Percentiles rank a stretch among this genome's conserved stretches.
Evolutionary conservation across 306 rosid genomes (phyloP).

Genomic region (Crataegus laevigata): DNA sequence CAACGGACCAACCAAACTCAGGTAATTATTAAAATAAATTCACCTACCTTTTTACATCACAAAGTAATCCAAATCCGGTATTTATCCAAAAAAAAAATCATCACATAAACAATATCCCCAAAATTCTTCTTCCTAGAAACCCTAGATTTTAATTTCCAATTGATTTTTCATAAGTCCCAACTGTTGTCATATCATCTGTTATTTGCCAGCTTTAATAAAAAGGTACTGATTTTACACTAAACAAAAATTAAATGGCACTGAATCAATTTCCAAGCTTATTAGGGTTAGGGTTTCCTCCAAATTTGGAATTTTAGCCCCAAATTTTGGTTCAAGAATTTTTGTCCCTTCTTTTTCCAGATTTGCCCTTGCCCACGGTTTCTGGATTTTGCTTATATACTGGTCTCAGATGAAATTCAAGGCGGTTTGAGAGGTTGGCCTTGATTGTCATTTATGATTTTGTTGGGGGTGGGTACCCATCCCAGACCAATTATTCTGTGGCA

Average conservation of each 20-base stretch:
- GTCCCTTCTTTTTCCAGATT: conserved; percentile 21
- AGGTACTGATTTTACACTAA: conserved; percentile 5
- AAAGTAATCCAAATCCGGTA: neutral
- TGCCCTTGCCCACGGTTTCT: conserved; percentile 29
- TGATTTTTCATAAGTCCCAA: neutral
- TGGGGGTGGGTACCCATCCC: conserved; percentile 17
- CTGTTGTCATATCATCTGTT: neutral
- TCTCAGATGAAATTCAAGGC: conserved; percentile 2
- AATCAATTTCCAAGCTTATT: conserved; percentile 1
- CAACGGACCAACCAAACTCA: neutral
- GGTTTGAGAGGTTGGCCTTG: conserved; percentile 15
- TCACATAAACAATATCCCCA: neutral
- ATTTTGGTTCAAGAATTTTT: neutral
- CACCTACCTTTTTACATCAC: neutral
- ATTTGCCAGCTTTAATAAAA: neutral
- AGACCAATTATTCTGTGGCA: conserved; percentile 6
- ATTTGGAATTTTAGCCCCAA: conserved; percentile 12
- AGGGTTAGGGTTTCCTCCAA: conserved; percentile 26
- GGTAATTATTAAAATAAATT: neutral
- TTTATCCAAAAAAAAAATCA: neutral
- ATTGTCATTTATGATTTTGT: conserved; percentile 4
- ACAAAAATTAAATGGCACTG: neutral
- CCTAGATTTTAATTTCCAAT: neutral
- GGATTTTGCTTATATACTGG: neutral
- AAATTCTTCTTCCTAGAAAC: neutral